Evolutionary conservation across 257 asterid species (phyloP), one percentile per base, ranked within the genome.

Genomic region (Scutellaria baicalensis): DNA sequence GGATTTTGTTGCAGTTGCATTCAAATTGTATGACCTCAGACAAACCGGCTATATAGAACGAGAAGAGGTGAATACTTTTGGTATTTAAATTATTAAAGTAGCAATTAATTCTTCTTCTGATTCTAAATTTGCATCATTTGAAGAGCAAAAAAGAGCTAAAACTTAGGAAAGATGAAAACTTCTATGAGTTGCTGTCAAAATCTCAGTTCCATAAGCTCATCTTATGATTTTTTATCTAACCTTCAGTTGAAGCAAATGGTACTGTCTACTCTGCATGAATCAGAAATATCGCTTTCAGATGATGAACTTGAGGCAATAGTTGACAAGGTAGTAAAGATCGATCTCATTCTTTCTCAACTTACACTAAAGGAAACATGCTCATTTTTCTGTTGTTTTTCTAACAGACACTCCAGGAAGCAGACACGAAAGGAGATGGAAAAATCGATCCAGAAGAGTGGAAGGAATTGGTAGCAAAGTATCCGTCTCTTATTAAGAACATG

Each of bases 401-500:
- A 59, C 81, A 88, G 95, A 79, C 95, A 11, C 69, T 88, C 13
- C 62, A 62, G 23, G 92, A 88, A 59, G 88, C 86, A 56, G 92
- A 88, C 66, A 44, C 73, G 57, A 89, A 89, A 2, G 84, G 88
- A 39, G 97, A 93, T 44, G 99, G 96, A 16, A 91, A 79, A 85
- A 91, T 93, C 58, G 99, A 93, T 80, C 67, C 60, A 64, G 90
- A 87, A 60, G 99, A 93, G 63, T 93, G 99, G 99, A 78, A 82
- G 70, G 85, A 89, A 16, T 77, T 91, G 73, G 99, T 85, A 20
- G 82, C 86, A 1, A 91, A 77, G 79, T 77, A 86, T 72, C 97
- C 97, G 5, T 87, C 99, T 69, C 95, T 93, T 59, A 75, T 88
- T 62, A 89, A 83, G 85, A 93, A 91, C 75, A 88, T 91, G 90